Conservation (phyloP, 805 yeast species). For the Cephaloascus albidus region DNA sequence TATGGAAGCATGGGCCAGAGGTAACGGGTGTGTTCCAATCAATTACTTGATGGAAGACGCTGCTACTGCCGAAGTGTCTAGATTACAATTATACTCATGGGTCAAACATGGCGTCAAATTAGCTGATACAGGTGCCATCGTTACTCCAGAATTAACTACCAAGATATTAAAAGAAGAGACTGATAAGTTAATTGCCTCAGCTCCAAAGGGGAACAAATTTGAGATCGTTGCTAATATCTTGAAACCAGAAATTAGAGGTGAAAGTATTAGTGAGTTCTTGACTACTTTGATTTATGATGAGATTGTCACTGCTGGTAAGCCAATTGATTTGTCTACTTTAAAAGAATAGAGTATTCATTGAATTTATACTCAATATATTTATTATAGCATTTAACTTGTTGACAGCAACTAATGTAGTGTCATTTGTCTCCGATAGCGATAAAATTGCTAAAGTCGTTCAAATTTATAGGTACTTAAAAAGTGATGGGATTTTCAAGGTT, state of each 20-base stretch:
- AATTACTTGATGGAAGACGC: conserved; percentile 15
- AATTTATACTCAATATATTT: no score
- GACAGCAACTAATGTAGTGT: no score
- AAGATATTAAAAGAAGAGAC: conserved; percentile 8
- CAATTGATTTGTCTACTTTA: background rate
- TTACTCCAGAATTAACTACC: conserved; percentile 8
- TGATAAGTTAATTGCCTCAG: conserved; percentile 3
- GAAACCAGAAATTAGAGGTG: conserved; percentile 11
- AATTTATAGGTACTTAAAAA: no score
- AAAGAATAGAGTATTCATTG: no score
- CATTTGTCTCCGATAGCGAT: no score
- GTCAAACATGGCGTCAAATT: conserved; percentile 9
- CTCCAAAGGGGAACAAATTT: conserved; percentile 5
- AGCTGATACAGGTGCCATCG: conserved; percentile 5
- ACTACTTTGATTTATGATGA: conserved; percentile 13
- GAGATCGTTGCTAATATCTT: conserved; percentile 9
- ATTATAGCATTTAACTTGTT: no score
- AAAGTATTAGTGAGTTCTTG: conserved; percentile 9
- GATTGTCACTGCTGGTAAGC: conserved; percentile 12
- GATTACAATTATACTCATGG: conserved; percentile 12
- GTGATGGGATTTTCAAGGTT: no score
- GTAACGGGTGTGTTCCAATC: conserved; percentile 13
- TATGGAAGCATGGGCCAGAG: conserved; percentile 13
- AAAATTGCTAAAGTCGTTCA: no score
- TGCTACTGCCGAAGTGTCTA: conserved; percentile 14